Conservation (phyloP, 2,329 filamentous ascomycete species). For the Stachybotrys chartarum region DNA sequence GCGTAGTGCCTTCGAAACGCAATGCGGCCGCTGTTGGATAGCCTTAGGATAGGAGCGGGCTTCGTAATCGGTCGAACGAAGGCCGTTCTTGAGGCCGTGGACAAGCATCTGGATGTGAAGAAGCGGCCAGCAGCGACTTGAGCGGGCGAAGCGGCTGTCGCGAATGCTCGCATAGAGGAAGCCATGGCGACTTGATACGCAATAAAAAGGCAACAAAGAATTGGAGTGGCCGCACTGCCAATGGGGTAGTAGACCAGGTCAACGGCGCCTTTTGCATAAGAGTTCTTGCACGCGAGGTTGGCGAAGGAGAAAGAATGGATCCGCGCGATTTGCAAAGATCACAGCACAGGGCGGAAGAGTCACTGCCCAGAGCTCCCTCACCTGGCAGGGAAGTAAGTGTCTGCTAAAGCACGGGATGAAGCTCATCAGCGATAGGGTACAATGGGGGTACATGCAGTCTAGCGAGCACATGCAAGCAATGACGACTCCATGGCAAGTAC, state of each 20-base stretch:
- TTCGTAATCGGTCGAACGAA: constrained; percentile 12
- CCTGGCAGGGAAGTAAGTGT: too few species aligned
- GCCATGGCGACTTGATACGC: constrained; percentile 28
- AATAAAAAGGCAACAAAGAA: neutral
- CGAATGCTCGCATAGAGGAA: constrained; percentile 36
- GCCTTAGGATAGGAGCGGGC: constrained; percentile 25
- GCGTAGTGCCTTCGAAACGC: constrained; percentile 41
- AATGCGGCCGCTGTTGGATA: constrained; percentile 26
- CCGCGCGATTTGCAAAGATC: constrained; percentile 7
- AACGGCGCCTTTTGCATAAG: constrained; percentile 4
- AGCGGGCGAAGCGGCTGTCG: constrained; percentile 23
- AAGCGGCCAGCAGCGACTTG: constrained; percentile 19
- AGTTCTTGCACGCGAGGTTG: constrained; percentile 1
- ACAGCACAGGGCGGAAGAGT: neutral
- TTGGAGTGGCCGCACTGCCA: neutral
- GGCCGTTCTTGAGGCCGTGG: constrained; percentile 20
- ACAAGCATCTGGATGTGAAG: constrained; percentile 24
- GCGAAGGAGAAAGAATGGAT: constrained; percentile 7
- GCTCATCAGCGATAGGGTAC: neutral
- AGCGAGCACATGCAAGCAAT: neutral
- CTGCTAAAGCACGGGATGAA: too few species aligned
- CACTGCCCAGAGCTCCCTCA: neutral
- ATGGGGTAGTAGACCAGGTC: neutral
- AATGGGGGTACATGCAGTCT: neutral
- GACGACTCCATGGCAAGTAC: neutral